Conservation (phyloP, 2,329 filamentous ascomycete species). For the Cladophialophora chaetospira region DNA sequence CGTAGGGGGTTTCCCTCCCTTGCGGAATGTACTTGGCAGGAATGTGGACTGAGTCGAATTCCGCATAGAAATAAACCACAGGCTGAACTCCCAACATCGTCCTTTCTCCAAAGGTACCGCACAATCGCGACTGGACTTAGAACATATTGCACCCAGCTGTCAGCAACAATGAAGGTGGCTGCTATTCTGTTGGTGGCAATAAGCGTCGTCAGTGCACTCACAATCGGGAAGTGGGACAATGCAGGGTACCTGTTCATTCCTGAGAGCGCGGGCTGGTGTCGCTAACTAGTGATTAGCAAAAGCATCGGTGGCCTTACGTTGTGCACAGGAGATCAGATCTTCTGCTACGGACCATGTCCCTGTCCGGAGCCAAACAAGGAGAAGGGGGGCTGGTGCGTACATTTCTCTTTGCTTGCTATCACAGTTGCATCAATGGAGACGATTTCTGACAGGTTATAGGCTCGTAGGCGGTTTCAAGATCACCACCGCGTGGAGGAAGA, state of each 20-base stretch:
- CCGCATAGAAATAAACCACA: neutral
- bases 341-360: too few species aligned
- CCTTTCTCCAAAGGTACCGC: neutral
- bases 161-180: constrained; percentile 16
- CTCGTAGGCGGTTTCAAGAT: constrained; percentile 8
- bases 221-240: too few species aligned
- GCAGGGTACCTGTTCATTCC: too few species aligned
- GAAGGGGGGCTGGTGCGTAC: too few species aligned
- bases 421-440: neutral
- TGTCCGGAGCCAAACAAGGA: too few species aligned
- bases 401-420: neutral
- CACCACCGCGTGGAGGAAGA: constrained; percentile 7
- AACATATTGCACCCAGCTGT: neutral
- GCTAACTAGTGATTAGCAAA: too few species aligned
- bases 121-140: neutral
- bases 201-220: constrained; percentile 7
- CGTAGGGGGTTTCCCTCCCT: constrained; percentile 1
- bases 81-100: neutral
- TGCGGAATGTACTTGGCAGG: constrained; percentile 29
- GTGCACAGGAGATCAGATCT: constrained; percentile 18
- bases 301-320: constrained; percentile 7
- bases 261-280: too few species aligned
- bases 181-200: constrained; percentile 13
- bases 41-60: constrained; percentile 19
- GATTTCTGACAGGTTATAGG: constrained; percentile 2